These are phyloP conservation scores for Salvia hispanica DNA, from an alignment of 257 asterid species.

Conservation along the genomic window DNA sequence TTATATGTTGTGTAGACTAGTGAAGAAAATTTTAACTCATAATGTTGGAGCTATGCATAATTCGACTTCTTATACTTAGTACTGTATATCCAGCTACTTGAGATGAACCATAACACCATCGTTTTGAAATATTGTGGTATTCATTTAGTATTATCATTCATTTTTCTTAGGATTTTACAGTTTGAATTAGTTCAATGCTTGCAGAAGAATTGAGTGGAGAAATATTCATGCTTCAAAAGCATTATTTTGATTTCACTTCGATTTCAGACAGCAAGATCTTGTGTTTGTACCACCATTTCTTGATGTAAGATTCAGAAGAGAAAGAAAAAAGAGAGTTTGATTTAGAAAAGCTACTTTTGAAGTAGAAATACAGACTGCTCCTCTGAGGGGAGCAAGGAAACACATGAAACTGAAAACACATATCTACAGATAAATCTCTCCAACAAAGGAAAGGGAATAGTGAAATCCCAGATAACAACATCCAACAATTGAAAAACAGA, in stretches of 20 bases:
- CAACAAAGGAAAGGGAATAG: background rate
- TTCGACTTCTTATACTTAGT: background rate
- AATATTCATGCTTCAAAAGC: background rate
- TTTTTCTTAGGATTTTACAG: background rate
- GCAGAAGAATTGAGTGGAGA: background rate
- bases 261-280: too few relatives aligned
- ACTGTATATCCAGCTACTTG: background rate
- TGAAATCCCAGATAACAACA: slow-evolving; percentile 10
- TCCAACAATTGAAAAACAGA: slow-evolving; percentile 27
- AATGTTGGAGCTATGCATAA: slow-evolving; percentile 2
- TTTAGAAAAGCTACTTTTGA: slow-evolving; percentile 17
- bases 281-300: too few relatives aligned
- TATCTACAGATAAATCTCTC: slow-evolving; percentile 37
- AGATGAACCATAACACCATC: background rate
- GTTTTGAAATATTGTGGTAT: background rate
- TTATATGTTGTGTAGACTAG: background rate
- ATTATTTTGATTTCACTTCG: background rate
- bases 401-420: slow-evolving; percentile 21
- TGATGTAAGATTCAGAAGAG: too few relatives aligned
- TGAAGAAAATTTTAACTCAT: background rate
- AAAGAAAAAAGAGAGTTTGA: too few relatives aligned
- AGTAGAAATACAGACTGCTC: background rate
- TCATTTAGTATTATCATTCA: background rate
- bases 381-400: slow-evolving; percentile 9
- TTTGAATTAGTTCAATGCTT: background rate